Base-by-base conservation (phyloP, 768 basidiomycete species). In the Pulveroboletus sp. region DNA sequence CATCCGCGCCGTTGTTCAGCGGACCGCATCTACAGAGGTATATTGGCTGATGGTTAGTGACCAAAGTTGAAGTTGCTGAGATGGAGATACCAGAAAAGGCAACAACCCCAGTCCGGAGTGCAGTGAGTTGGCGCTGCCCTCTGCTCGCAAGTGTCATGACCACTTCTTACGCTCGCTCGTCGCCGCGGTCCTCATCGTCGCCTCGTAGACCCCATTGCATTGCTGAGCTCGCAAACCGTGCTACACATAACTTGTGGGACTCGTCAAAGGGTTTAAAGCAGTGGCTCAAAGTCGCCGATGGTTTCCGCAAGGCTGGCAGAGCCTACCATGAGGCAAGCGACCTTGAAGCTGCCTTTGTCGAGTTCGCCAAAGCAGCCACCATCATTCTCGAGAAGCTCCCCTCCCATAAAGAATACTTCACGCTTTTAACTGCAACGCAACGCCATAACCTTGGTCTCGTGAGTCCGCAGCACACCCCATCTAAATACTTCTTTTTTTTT, bases 361-460 rank as follows among this genome's bases (percentile, higher is more conserved):
- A 81, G 53, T 80, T 78, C 43, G 88, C 88, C 3, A 80, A 75
- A 52, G 85, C 88, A 8, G 87, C 87, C 0, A 88, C 85, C 1
- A 71, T 91, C 50, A 85, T 89, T 6, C 77, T 89, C 10, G 87
- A 92, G 71, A 83, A 79, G 56, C 71, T 92, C n/a, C 89, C 89
- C 0, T 69, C 72, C 1, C 89, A 91, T 69, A 71, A 75, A 46
- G 82, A 88, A 39, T 91, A 85, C 62, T 58, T 75, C 31, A 71
- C 70, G 1, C 65, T 81, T 39, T 65, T 92, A 57, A 82, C 64
- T 39, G 47, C 69, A 6, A 71, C 74, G 10, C 89, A 91, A 59
- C 75, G 82, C 46, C 71, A 79, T 44, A 87, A 88, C 65, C 75
- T 91, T 15, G 77, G 74, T 30, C 65, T 81, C 73, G 89, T 91